Evolutionary conservation across 2,329 filamentous ascomycete species (phyloP).

Genomic region (Paramyrothecium sp.): DNA sequence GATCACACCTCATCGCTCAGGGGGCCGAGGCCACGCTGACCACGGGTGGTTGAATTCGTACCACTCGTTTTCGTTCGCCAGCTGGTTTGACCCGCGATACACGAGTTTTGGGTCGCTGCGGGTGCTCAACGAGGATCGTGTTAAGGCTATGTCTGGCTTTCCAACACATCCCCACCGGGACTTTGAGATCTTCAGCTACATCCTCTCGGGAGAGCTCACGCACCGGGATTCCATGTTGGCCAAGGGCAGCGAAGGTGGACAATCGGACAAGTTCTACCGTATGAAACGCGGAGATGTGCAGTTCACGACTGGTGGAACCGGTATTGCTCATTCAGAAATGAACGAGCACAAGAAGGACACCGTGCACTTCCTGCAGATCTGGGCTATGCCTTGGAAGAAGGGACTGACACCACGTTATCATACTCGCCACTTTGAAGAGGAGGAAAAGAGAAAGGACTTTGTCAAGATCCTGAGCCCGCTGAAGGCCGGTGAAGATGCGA

Average conservation of each 20-base stretch:
- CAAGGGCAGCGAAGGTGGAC: slow-evolving; percentile 60
- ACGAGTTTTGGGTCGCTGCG: slow-evolving; percentile 72
- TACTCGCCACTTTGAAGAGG: slow-evolving; percentile 70
- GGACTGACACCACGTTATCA: slow-evolving; percentile 75
- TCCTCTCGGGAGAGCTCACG: slow-evolving; percentile 81
- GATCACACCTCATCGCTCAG: slow-evolving; percentile 72
- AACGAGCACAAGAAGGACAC: slow-evolving; percentile 71
- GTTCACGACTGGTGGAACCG: slow-evolving; percentile 84
- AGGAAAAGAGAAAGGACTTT: slow-evolving; percentile 67
- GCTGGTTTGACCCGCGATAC: slow-evolving; percentile 65
- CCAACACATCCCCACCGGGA: slow-evolving; percentile 83
- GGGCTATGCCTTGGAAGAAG: slow-evolving; percentile 75
- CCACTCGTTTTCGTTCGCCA: slow-evolving; percentile 83
- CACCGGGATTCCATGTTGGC: slow-evolving; percentile 84
- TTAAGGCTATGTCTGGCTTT: slow-evolving; percentile 72
- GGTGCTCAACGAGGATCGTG: slow-evolving; percentile 87
- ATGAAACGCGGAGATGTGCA: slow-evolving; percentile 82
- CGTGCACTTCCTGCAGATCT: slow-evolving; percentile 87
- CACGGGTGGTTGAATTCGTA: slow-evolving; percentile 88
- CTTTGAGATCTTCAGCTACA: slow-evolving; percentile 88
- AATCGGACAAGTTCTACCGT: slow-evolving; percentile 63
- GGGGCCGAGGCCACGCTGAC: slow-evolving; percentile 70
- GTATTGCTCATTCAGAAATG: slow-evolving; percentile 78
- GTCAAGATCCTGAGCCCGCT: slow-evolving; percentile 75
- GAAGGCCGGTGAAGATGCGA: slow-evolving; percentile 63